Evolutionary conservation across 106 monocot species (phyloP), one percentile per base, ranked within the genome.

Genomic region (Ottelia alismoides): DNA sequence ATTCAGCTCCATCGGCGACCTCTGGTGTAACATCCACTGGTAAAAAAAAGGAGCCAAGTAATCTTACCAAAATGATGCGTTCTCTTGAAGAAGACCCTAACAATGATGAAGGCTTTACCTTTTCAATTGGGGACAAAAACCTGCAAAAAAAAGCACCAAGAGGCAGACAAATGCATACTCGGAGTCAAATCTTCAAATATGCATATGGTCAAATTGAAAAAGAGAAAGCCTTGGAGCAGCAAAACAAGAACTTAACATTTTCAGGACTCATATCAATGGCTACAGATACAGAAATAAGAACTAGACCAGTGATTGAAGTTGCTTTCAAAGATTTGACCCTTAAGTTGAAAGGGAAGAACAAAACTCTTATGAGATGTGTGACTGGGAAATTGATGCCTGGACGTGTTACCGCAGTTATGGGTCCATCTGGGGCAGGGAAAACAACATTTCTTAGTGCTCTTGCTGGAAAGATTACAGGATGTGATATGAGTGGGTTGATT

Each of bases 351-450:
- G 65, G 78, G 31, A 90, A 75, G 63, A 84, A 74, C 28, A 96
- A 79, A 49, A 79, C 57, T 63, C 81, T 96, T 28, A 61, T 96
- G 54, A 78, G 70, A 62, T 79, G 76, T 66, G 84, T 96, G 48
- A 96, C 84, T n/a, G 94, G 94, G 18, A 85, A 79, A 50, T 81
- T 96, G 52, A 70, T 70, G 58, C 88, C 88, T 54, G 84, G 94
- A 3, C 77, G 68, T 55, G 66, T 96, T 45, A 72, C 88, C 43
- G 88, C 94, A 56, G 84, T 96, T 23, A 96, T 96, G 94, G 94
- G 94, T n/a, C 94, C 94, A 29, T 96, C 94, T 27, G 94, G 94
- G 12, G 94, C 94, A 7, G 94, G 94, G 2, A 96, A 96, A 63
- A 88, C 94, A 17, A 96, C 94, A 28, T 96, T 88, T 64, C 68